A percentile compares a stretch with the other conserved stretches of the same genome.
Conservation (phyloP, 345 rosid species). For the Populus pruinosa region DNA sequence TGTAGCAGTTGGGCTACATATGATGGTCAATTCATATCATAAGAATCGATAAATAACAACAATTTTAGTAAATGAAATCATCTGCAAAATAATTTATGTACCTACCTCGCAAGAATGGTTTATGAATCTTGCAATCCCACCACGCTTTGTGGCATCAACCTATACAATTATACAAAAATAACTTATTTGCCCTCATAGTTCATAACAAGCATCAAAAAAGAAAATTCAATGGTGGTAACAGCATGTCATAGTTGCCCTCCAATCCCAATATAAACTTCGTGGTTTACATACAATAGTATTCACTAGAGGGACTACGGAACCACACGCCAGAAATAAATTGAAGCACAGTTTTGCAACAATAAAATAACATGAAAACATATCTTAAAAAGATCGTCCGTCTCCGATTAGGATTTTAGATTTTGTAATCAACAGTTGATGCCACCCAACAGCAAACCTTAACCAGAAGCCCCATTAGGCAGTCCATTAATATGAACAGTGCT, state of each 20-base stretch:
- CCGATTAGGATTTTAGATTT: neutral
- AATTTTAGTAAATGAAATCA: slow-evolving; percentile 16
- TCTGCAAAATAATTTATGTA: slow-evolving; percentile 8
- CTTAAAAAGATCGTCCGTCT: neutral
- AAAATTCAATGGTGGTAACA: neutral
- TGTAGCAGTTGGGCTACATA: slow-evolving; percentile 96
- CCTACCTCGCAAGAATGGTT: slow-evolving; percentile 97
- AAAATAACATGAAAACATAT: neutral
- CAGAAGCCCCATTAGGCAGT: neutral
- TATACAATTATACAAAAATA: slow-evolving; percentile 24
- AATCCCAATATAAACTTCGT: neutral
- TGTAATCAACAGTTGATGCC: neutral
- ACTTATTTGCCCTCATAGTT: neutral
- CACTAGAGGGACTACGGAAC: neutral
- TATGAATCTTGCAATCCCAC: slow-evolving; percentile 97
- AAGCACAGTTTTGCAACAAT: neutral
- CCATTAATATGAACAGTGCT: neutral
- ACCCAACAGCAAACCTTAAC: neutral
- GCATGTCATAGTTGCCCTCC: neutral
- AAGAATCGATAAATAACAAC: slow-evolving; percentile 14
- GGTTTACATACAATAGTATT: neutral
- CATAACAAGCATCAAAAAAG: neutral
- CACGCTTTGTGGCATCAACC: slow-evolving; percentile 99
- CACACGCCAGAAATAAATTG: neutral
- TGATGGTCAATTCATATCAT: slow-evolving; percentile 14